Evolutionary conservation across 1,139 yeast species (phyloP).

Genomic region (Yamadazyma diospyri): DNA sequence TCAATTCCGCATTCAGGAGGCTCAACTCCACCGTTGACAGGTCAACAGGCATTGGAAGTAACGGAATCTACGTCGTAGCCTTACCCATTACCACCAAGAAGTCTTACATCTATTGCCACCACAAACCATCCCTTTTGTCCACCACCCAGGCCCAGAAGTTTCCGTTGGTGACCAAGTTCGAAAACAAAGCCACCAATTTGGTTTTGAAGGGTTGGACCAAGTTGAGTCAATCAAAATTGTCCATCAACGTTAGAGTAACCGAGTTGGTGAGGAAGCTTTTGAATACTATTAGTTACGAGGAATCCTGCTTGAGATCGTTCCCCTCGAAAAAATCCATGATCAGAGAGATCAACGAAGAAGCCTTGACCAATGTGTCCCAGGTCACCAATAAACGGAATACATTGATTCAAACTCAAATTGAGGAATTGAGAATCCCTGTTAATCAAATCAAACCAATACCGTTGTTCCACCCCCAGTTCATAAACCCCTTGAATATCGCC

Average conservation of each 20-base stretch:
- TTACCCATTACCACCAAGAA: slow-evolving; percentile 58
- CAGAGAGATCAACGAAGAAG: slow-evolving; percentile 38
- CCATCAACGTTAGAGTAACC: slow-evolving; percentile 40
- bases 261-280: slow-evolving; percentile 32
- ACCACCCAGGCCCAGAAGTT: slow-evolving; percentile 24
- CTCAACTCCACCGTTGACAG: no score
- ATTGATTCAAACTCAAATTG: slow-evolving; percentile 32
- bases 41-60: slow-evolving; percentile 10
- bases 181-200: slow-evolving; percentile 32
- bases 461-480: slow-evolving; percentile 40
- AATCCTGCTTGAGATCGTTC: slow-evolving; percentile 47
- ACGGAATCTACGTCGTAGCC: slow-evolving; percentile 49
- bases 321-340: slow-evolving; percentile 49
- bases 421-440: slow-evolving; percentile 24
- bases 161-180: slow-evolving; percentile 36
- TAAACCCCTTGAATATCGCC: slow-evolving; percentile 28
- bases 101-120: slow-evolving; percentile 60
- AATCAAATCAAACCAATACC: slow-evolving; percentile 40
- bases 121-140: slow-evolving; percentile 34
- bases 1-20: no score
- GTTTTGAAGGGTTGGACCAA: slow-evolving; percentile 48
- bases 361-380: slow-evolving; percentile 4
- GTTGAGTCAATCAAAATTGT: slow-evolving; percentile 33
- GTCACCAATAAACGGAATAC: neutral
- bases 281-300: slow-evolving; percentile 50